Conservation (phyloP, 2,329 filamentous ascomycete species). For the Cryphonectria parasitica region DNA sequence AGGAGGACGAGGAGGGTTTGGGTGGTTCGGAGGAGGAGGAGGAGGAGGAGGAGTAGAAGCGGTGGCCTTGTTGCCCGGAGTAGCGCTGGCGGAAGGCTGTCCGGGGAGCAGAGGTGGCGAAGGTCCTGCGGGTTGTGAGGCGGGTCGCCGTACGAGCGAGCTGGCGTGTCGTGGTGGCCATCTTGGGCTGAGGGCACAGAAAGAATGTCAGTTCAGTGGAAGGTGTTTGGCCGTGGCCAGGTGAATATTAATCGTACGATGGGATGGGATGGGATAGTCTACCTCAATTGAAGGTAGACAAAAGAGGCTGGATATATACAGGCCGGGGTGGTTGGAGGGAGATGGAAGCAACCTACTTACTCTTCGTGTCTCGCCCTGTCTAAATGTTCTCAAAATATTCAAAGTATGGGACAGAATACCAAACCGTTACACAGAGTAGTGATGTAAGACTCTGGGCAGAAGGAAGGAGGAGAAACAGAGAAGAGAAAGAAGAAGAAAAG, state of each 20-base stretch:
- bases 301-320: not conserved
- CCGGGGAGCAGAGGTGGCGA: constrained; percentile 60
- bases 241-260: not conserved
- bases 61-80: constrained; percentile 54
- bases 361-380: not conserved
- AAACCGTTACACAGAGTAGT: not conserved
- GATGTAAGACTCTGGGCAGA: not conserved
- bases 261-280: not conserved
- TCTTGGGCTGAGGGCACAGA: constrained; percentile 31
- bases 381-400: not conserved
- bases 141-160: constrained; percentile 63
- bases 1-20: constrained; percentile 51
- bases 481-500: not conserved
- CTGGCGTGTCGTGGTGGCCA: constrained; percentile 56
- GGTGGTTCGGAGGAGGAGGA: constrained; percentile 67
- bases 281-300: not conserved
- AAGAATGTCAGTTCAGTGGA: constrained; percentile 27
- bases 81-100: constrained; percentile 71
- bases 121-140: constrained; percentile 60
- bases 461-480: not conserved
- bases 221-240: not conserved
- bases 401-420: not conserved
- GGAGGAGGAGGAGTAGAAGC: constrained; percentile 78
- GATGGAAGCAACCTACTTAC: constrained; percentile 12
- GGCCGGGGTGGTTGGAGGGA: not conserved